Evolutionary conservation across 139 green algal genomes (phyloP), one percentile per base, ranked within the genome.

Genomic region (Chlorella sorokiniana): DNA sequence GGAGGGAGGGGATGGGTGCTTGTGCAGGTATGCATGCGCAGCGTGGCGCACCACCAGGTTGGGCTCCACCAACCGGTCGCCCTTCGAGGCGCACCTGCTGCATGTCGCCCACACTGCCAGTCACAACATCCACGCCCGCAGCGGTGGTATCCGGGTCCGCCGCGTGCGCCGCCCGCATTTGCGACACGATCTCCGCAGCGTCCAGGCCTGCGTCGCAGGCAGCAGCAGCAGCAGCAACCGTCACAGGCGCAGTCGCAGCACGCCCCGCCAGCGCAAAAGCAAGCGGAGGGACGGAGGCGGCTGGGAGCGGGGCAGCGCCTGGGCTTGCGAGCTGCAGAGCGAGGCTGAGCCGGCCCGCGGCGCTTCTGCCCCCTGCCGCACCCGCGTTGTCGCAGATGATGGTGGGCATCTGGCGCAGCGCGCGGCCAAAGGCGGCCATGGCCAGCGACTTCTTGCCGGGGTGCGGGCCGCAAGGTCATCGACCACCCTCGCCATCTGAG

Each of bases 301-400:
- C 48, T 56, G 16, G 14, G 16, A 56, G 14, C 11, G 14, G 14
- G 48, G 16, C 48, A 56, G 16, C 14, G 48, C 48, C 48, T 25
- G 14, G 16, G 16, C 11, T 11, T 56, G 11, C 14, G 14, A 56
- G 48, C 48, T 56, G 48, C 48, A 56, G 14, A 56, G 48, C 48
- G 16, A n/a, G n/a, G n/a, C n/a, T n/a, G n/a, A n/a, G n/a, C n/a
- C n/a, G n/a, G n/a, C n/a, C n/a, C n/a, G n/a, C n/a, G n/a, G n/a
- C n/a, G n/a, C n/a, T n/a, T n/a, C n/a, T n/a, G n/a, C n/a, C n/a
- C n/a, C n/a, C 41, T 29, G 29, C 31, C 85, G 22, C 85, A 69
- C 96, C 96, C 3, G 96, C 97, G 80, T 99, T 99, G 81, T 99
- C 96, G 67, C 88, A 94, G 76, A 99, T 99, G 88, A 93, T 98